Evolutionary conservation across 331 rosid genomes (phyloP), one percentile per base, ranked within the genome.

Genomic region (Malus hybrid): DNA sequence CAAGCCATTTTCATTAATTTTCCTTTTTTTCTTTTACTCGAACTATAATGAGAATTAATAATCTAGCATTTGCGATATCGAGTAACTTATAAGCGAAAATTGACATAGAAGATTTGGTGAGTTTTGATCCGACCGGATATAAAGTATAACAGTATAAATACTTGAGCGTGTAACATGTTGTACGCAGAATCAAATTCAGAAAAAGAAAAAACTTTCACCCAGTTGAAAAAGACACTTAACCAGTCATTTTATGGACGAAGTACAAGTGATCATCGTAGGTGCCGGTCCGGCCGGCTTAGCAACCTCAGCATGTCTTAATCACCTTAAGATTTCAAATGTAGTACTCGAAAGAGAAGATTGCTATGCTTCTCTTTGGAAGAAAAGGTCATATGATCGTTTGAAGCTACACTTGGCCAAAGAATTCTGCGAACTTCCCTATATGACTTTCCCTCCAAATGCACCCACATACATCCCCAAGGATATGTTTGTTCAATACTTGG

Each of bases 231-330:
- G 1, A 3, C 48, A 42, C 48, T 10, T 42, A 42, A 10, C 48
- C 48, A 10, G 48, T 42, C 48, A 42, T 42, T 42, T 42, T 10
- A 42, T 42, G 48, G 59, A 54, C 13, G 83, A 86, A 73, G 69
- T 76, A 0, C 74, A 82, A 7, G 91, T 90, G 16, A 71, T 88
- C 39, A 78, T 90, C 32, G 88, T 88, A 0, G 96, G 96, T 2
- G 96, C 83, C 0, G 96, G 93, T 0, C 96, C 93, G 52, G 89
- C 93, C 0, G 92, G 90, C 4, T 10, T 91, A 63, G 90, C 93
- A 67, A 81, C 85, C 2, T 71, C 96, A 0, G 90, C 87, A 10
- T 91, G 96, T 75, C 87, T 88, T 2, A 91, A 84, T 59, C 83
- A 61, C 34, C 34, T 73, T 4, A 65, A 74, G 10, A 78, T 91